These are phyloP conservation scores for Cunninghamia lanceolata DNA, from an alignment of 75 land plant species.

Conservation along the genomic window DNA sequence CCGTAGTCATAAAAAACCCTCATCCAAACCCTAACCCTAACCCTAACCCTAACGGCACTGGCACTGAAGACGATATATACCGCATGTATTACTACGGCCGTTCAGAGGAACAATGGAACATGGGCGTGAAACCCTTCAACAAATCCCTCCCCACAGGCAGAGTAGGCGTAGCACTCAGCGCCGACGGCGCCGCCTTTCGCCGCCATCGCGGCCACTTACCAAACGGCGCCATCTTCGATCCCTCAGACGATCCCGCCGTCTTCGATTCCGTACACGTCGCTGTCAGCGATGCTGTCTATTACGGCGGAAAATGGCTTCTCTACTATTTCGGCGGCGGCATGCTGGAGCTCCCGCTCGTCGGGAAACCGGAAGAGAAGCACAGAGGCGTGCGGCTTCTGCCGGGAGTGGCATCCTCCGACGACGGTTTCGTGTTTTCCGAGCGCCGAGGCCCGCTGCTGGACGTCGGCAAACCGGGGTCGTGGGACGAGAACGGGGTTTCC, in stretches of 20 bases:
- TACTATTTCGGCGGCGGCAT: slow-evolving; percentile 46
- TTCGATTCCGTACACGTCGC: slow-evolving; percentile 46
- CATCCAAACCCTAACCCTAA: not conserved
- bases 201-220: slow-evolving; percentile 32
- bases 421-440: slow-evolving; percentile 25
- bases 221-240: slow-evolving; percentile 44
- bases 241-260: slow-evolving; percentile 25
- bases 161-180: slow-evolving; percentile 34
- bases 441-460: slow-evolving; percentile 28
- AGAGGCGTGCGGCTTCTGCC: slow-evolving; percentile 33
- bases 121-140: slow-evolving; percentile 42
- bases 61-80: not conserved
- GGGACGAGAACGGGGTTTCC: slow-evolving; percentile 42
- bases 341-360: slow-evolving; percentile 22
- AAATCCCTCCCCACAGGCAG: slow-evolving; percentile 37
- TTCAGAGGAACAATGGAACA: slow-evolving; percentile 28
- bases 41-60: not conserved
- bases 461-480: slow-evolving; percentile 28
- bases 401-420: slow-evolving; percentile 34
- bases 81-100: slow-evolving; percentile 56
- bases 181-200: slow-evolving; percentile 27
- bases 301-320: slow-evolving; percentile 15
- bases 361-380: not conserved
- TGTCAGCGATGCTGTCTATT: slow-evolving; percentile 31
- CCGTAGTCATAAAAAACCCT: slow-evolving; percentile 25